A percentile compares a stretch with the other conserved stretches of the same genome.
phyloP scores from a whole-genome alignment of 768 basidiomycete genomes.

The Collybia sordida region DNA sequence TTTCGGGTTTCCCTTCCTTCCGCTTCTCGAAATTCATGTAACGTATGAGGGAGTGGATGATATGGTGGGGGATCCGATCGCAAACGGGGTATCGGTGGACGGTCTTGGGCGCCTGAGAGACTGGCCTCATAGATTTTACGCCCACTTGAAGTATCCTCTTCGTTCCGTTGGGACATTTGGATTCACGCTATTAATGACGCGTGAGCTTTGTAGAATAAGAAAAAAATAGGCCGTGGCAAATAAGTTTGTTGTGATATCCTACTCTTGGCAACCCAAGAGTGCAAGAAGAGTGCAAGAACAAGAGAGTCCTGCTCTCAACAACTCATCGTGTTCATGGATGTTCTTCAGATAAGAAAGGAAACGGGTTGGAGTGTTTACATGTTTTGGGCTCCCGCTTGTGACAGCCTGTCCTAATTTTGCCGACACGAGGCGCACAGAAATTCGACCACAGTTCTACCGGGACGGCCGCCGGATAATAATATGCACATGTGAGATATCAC shows the following conservation, averaged over 20 bases:
- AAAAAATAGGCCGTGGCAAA: slow-evolving; percentile 8
- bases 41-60: slow-evolving; percentile 42
- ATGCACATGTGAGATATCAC: too few species aligned
- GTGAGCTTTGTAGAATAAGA: slow-evolving; percentile 6
- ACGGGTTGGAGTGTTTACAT: slow-evolving; percentile 11
- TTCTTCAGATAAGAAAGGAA: slow-evolving; percentile 1
- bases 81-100: slow-evolving; percentile 57
- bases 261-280: slow-evolving; percentile 13
- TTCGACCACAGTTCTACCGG: too few species aligned
- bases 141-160: slow-evolving; percentile 28
- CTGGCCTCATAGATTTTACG: slow-evolving; percentile 55
- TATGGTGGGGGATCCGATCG: slow-evolving; percentile 51
- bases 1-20: slow-evolving; percentile 68
- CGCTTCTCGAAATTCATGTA: slow-evolving; percentile 60
- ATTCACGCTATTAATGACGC: slow-evolving; percentile 8
- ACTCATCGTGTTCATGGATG: slow-evolving; percentile 25
- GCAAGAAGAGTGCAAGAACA: slow-evolving; percentile 1
- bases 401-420: not conserved
- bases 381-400: slow-evolving; percentile 3
- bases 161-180: slow-evolving; percentile 18
- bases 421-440: too few species aligned
- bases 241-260: not conserved
- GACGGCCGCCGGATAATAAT: too few species aligned
- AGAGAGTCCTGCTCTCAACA: slow-evolving; percentile 37
- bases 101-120: slow-evolving; percentile 51